These are phyloP conservation scores for Penicillium capsulatum DNA, from an alignment of 2,329 filamentous ascomycete species.

Conservation along the genomic window DNA sequence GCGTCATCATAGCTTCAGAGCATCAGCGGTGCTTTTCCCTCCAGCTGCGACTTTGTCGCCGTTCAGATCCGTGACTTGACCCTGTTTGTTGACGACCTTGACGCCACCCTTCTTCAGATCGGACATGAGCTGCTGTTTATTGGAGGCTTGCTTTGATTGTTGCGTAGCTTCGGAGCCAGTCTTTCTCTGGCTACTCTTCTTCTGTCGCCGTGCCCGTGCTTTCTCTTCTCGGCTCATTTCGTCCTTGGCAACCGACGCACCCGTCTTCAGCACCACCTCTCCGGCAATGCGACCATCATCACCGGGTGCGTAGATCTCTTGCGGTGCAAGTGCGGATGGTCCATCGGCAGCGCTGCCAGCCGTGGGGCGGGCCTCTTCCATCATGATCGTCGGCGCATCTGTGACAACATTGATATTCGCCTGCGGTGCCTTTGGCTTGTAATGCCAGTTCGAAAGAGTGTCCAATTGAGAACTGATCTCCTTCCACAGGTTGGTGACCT, in stretches of 20 bases:
- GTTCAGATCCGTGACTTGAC: slow-evolving; percentile 76
- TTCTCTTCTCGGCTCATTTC: slow-evolving; percentile 90
- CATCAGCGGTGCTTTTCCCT: slow-evolving; percentile 27
- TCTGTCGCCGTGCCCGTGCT: slow-evolving; percentile 66
- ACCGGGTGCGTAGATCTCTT: slow-evolving; percentile 86
- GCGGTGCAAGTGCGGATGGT: slow-evolving; percentile 75
- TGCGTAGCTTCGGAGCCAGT: slow-evolving; percentile 48
- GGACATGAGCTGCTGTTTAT: slow-evolving; percentile 56
- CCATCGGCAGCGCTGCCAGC: slow-evolving; percentile 61
- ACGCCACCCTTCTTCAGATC: slow-evolving; percentile 80
- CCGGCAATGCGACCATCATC: slow-evolving; percentile 59
- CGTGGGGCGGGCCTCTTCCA: slow-evolving; percentile 92
- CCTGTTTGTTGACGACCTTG: slow-evolving; percentile 86
- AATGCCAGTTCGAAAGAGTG: slow-evolving; percentile 87
- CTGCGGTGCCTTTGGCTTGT: slow-evolving; percentile 81
- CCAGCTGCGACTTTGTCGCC: slow-evolving; percentile 62
- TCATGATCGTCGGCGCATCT: slow-evolving; percentile 83
- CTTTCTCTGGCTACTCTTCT: slow-evolving; percentile 70
- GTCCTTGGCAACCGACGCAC: slow-evolving; percentile 70
- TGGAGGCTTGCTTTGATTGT: slow-evolving; percentile 44
- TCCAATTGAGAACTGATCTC: slow-evolving; percentile 77
- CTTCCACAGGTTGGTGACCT: slow-evolving; percentile 79
- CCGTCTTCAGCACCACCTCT: slow-evolving; percentile 73
- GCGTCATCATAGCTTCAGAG: slow-evolving; percentile 38
- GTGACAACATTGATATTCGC: slow-evolving; percentile 81